phyloP scores from a whole-genome alignment of 2,329 filamentous ascomycete genomes.

The Thermothelomyces thermophilus region DNA sequence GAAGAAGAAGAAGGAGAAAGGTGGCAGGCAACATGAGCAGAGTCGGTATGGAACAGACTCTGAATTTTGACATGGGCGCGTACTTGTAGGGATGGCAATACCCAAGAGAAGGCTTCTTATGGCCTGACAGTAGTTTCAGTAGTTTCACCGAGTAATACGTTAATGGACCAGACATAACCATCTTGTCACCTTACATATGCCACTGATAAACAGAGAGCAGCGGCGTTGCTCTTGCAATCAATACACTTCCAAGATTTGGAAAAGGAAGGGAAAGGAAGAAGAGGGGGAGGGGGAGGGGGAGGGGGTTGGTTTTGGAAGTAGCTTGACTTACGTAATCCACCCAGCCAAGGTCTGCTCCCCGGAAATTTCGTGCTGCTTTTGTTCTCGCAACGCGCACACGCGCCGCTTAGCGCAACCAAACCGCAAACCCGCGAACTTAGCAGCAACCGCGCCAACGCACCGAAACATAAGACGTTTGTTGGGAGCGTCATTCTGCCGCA shows the following conservation, averaged over 20 bases:
- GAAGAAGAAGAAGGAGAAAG: neutral
- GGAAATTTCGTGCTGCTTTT: neutral
- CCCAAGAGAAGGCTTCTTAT: neutral
- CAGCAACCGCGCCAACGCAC: neutral
- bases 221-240: neutral
- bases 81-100: neutral
- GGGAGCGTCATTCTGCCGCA: no score
- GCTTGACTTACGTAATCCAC: constrained; percentile 7
- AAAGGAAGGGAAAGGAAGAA: no score
- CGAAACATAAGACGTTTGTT: no score
- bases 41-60: neutral
- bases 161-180: neutral
- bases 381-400: neutral
- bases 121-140: neutral
- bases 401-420: neutral
- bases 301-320: no score
- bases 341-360: neutral
- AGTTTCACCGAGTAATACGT: neutral
- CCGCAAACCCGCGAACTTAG: neutral
- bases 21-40: neutral
- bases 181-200: neutral
- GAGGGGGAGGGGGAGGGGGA: no score
- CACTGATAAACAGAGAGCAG: neutral
- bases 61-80: neutral
- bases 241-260: no score